phyloP scores from a whole-genome alignment of 306 rosid species.

The Sicyos edulis region DNA sequence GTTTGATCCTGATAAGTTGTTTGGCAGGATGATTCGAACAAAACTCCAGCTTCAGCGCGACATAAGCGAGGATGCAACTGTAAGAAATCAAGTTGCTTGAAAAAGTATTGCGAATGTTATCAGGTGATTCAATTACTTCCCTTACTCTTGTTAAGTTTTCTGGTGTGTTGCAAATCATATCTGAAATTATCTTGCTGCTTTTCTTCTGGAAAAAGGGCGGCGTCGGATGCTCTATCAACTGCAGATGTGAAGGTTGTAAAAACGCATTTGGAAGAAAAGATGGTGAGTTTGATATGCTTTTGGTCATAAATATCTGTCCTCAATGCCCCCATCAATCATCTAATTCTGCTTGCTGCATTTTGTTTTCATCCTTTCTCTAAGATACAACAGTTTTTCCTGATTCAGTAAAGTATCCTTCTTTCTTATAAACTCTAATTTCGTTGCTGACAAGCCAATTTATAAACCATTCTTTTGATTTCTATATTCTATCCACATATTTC shows the following conservation, averaged over 20 bases:
- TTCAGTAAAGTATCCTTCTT: not conserved
- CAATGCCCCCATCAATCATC: not conserved
- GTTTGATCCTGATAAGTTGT: constrained; percentile 9
- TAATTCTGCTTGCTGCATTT: constrained; percentile 5
- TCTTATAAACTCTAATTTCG: not conserved
- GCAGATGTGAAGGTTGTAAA: constrained; percentile 91
- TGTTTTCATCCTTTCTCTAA: not conserved
- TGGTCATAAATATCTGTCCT: not conserved
- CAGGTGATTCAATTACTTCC: constrained; percentile 44
- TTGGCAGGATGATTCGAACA: constrained; percentile 65
- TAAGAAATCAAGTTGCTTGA: constrained; percentile 81
- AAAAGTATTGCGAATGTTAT: constrained; percentile 82
- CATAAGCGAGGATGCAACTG: constrained; percentile 89
- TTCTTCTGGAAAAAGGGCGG: constrained; percentile 47
- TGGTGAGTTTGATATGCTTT: constrained; percentile 41
- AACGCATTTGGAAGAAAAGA: constrained; percentile 74
- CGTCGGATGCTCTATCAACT: constrained; percentile 73
- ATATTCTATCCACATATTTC: not conserved
- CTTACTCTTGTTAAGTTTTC: constrained; percentile 1
- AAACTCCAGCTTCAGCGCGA: constrained; percentile 72
- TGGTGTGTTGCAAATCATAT: not conserved
- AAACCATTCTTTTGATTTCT: not conserved
- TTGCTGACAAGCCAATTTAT: not conserved
- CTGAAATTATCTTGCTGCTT: constrained; percentile 15
- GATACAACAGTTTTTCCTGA: not conserved